A percentile compares a stretch with the other conserved stretches of the same genome.
Evolutionary conservation across 192 early-diverging fungal genomes (phyloP).

Genomic region (Oehlia diaphana): DNA sequence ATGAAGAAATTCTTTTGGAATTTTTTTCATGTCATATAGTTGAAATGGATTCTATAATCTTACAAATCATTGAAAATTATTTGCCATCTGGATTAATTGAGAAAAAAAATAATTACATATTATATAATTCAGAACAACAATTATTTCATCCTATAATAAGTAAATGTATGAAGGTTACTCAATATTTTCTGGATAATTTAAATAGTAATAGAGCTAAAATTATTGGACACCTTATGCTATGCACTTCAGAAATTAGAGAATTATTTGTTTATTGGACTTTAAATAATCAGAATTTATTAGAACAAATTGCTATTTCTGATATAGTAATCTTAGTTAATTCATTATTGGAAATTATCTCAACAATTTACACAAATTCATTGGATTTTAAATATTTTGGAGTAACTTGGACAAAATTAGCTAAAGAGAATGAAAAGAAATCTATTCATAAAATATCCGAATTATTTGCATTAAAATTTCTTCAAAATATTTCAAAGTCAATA

Average conservation of each 20-base stretch:
- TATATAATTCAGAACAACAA: background rate
- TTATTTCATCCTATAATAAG: background rate
- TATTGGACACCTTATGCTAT: conserved; percentile 7
- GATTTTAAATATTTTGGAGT: background rate
- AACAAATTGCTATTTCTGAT: background rate
- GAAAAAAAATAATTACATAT: background rate
- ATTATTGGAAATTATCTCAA: background rate
- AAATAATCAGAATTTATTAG: background rate
- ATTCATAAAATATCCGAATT: conserved; percentile 21
- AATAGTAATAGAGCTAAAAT: conserved; percentile 24
- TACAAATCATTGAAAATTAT: conserved; percentile 6
- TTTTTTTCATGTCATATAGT: background rate
- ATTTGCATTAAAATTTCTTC: conserved; percentile 25
- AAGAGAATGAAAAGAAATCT: conserved; percentile 32
- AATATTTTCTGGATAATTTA: conserved; percentile 22
- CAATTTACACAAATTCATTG: background rate
- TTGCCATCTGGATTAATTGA: conserved; percentile 13
- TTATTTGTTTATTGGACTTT: conserved; percentile 13
- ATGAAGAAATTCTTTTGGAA: background rate
- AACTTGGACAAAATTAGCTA: conserved; percentile 30
- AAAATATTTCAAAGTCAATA: conserved; percentile 22
- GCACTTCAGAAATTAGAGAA: background rate
- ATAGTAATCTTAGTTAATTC: background rate
- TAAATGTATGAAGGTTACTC: background rate
- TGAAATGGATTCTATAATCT: conserved; percentile 8